Evolutionary conservation across 441 rosid species (phyloP), one percentile per base, ranked within the genome.

Genomic region (Euphorbia neoarborescens): DNA sequence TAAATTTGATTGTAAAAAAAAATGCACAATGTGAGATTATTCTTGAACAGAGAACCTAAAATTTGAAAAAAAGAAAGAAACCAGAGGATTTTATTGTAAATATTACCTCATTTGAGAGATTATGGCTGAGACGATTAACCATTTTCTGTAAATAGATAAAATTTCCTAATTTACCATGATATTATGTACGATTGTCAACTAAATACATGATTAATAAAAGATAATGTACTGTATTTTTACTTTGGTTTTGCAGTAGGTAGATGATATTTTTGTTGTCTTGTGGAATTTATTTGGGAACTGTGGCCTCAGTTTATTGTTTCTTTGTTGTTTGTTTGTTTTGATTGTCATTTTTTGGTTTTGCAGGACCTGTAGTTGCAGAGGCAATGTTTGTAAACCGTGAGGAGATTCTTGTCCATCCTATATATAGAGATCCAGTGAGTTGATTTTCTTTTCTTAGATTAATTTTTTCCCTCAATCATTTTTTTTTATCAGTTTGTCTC

Each of bases 351-450:
- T 51, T 68, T 68, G 57, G 51, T 61, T 40, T 60, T 75, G 68
- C 68, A 95, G 99, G 99, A 58, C 99, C 98, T 27, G 96, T 95
- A 48, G 95, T 90, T 79, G 98, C 98, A 7, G 97, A 92, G 88
- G 98, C 98, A 48, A 95, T 83, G 88, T 90, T 95, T 86, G 84
- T 90, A 56, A 92, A 92, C 76, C 89, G 94, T 9, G 98, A 95
- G 80, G 99, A 95, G 82, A 77, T 87, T 78, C 85, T 95, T 1
- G 86, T 92, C 32, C 82, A 85, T 81, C 99, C 99, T 25, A 76
- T 95, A 53, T 95, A 95, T 51, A 86, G 96, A 78, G 98, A 95
- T 82, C 99, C 99, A 14, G 97, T 92, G 75, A 86, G 96, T 79
- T 66, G 35, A 57, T 30, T 27, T 19, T 38, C n/a, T 56, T 2